Conservation (phyloP, 2,329 filamentous ascomycete genomes). For the Neocatenulostroma microsporum region DNA sequence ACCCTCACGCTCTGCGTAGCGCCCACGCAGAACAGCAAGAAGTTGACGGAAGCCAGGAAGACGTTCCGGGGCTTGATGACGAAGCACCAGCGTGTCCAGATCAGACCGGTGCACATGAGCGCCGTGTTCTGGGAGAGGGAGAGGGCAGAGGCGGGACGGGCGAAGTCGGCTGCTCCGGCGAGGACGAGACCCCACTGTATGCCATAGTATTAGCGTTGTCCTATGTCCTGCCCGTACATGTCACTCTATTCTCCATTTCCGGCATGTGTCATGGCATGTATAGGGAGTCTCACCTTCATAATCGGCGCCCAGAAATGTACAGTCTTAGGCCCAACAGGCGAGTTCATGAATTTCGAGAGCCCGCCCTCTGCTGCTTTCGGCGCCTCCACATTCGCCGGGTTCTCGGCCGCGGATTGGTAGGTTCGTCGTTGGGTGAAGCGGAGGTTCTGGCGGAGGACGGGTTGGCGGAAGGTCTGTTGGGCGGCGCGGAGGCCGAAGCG, state of each 20-base stretch:
- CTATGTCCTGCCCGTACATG: too few species aligned
- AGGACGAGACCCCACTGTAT: conserved; percentile 81
- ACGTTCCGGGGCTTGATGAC: conserved; percentile 92
- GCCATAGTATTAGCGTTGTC: conserved; percentile 5
- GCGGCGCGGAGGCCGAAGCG: conserved; percentile 51
- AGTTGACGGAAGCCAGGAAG: conserved; percentile 92
- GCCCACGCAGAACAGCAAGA: conserved; percentile 89
- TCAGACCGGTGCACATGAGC: conserved; percentile 80
- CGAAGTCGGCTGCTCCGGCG: conserved; percentile 84
- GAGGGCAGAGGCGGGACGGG: conserved; percentile 83
- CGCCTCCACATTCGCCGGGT: conserved; percentile 22
- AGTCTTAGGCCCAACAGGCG: conserved; percentile 54
- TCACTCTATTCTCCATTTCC: not conserved
- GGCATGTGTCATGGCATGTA: conserved; percentile 1
- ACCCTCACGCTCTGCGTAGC: conserved; percentile 76
- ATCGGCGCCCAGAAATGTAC: conserved; percentile 99
- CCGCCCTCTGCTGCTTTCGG: conserved; percentile 29
- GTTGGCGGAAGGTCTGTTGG: conserved; percentile 47
- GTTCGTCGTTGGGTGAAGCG: conserved; percentile 53
- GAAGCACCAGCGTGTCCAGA: conserved; percentile 99
- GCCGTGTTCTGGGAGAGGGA: conserved; percentile 88
- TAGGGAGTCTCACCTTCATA: conserved; percentile 60
- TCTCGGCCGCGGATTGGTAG: conserved; percentile 55
- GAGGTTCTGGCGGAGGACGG: conserved; percentile 42
- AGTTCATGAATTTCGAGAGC: conserved; percentile 62